Evolutionary conservation across 768 basidiomycete species (phyloP).

Genomic region (Dacryopinax spathularia): DNA sequence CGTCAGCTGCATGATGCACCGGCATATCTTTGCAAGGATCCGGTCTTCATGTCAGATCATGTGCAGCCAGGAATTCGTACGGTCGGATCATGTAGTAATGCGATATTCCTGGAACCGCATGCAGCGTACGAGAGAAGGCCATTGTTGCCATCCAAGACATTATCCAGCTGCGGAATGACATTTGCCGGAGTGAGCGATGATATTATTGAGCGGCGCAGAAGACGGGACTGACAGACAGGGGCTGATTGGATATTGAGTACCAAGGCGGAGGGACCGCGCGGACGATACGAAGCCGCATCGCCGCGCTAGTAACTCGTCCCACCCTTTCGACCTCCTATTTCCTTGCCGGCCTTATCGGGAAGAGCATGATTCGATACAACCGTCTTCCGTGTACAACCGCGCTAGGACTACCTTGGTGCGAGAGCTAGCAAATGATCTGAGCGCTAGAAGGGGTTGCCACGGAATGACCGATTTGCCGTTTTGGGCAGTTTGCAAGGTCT

Average conservation of each 20-base stretch:
- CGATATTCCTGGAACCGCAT: neutral
- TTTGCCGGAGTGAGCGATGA: neutral
- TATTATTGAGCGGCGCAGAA: neutral
- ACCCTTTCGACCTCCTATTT: neutral
- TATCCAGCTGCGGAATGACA: neutral
- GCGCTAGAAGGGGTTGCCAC: too few species aligned
- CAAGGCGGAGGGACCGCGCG: neutral
- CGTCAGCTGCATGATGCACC: neutral
- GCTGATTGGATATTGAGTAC: neutral
- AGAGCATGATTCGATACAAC: too few species aligned
- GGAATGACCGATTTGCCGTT: too few species aligned
- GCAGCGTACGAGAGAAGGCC: neutral
- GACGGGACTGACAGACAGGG: neutral
- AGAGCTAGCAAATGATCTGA: neutral
- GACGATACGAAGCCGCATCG: neutral
- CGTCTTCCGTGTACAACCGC: neutral
- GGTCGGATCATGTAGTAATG: neutral
- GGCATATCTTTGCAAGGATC: neutral
- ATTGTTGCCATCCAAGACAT: neutral
- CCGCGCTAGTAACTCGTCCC: too few species aligned
- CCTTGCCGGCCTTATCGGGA: neutral
- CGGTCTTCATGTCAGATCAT: too few species aligned
- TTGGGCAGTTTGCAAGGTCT: too few species aligned
- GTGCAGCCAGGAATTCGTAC: too few species aligned
- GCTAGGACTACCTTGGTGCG: neutral